These are phyloP conservation scores for Lophium mytilinum DNA, from an alignment of 495 filamentous ascomycete species.

Conservation along the genomic window DNA sequence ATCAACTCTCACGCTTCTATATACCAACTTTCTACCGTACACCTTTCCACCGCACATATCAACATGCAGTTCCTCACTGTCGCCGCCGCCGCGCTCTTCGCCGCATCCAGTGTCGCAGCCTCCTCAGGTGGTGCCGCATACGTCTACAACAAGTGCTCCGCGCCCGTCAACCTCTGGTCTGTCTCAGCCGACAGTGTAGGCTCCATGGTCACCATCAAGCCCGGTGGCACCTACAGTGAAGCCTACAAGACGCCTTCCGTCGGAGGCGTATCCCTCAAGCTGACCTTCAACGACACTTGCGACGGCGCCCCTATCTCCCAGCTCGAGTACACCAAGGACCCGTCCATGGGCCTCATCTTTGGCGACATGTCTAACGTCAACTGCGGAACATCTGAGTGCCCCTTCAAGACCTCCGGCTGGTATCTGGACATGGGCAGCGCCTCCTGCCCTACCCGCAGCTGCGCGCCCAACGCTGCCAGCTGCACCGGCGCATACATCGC, in stretches of 20 bases:
- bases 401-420: constrained; percentile 10
- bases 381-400: constrained; percentile 17
- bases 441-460: constrained; percentile 22
- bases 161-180: constrained; percentile 24
- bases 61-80: constrained; percentile 21
- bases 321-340: constrained; percentile 20
- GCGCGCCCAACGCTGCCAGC: background rate
- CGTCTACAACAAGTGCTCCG: constrained; percentile 22
- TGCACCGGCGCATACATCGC: constrained; percentile 17
- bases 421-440: constrained; percentile 20
- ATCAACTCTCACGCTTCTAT: constrained; percentile 5
- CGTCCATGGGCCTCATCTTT: constrained; percentile 9
- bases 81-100: constrained; percentile 11
- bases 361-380: constrained; percentile 27
- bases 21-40: background rate
- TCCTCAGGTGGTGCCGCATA: constrained; percentile 4
- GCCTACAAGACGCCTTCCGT: constrained; percentile 2
- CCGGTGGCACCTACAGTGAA: constrained; percentile 16
- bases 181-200: background rate
- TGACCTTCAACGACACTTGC: constrained; percentile 12
- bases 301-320: constrained; percentile 12
- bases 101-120: constrained; percentile 6
- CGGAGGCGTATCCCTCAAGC: constrained; percentile 21
- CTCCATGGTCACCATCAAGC: constrained; percentile 1
- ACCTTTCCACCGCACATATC: background rate